Percentiles rank a stretch among this genome's conserved stretches.
phyloP scores from a whole-genome alignment of 2,329 filamentous ascomycete genomes.

The Ophiocordyceps polyrhachis-furcata region DNA sequence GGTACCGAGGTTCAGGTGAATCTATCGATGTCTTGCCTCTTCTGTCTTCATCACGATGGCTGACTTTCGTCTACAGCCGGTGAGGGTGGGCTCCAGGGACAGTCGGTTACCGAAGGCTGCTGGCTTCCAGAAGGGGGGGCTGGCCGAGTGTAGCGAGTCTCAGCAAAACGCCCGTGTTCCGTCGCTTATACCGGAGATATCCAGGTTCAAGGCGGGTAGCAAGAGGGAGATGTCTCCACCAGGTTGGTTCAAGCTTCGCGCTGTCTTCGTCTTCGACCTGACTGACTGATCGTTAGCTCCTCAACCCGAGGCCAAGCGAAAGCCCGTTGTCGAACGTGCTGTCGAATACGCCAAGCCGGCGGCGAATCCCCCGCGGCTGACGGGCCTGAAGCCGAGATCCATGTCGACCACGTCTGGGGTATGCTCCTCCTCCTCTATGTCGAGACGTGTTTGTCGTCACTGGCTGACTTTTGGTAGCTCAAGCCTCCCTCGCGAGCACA shows the following conservation, averaged over 20 bases:
- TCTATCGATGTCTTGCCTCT: neutral
- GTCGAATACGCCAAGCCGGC: slow-evolving; percentile 23
- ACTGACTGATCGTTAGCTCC: slow-evolving; percentile 17
- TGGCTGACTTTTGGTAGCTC: slow-evolving; percentile 8
- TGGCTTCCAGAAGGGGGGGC: slow-evolving; percentile 13
- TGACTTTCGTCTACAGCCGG: slow-evolving; percentile 5
- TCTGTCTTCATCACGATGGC: neutral
- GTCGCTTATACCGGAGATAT: slow-evolving; percentile 20
- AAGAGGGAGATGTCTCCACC: slow-evolving; percentile 33
- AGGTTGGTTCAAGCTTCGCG: slow-evolving; percentile 11
- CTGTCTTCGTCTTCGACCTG: neutral
- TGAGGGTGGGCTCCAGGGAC: slow-evolving; percentile 11
- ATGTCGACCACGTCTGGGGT: slow-evolving; percentile 15
- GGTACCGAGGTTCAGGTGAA: slow-evolving; percentile 13
- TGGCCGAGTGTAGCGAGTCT: slow-evolving; percentile 40
- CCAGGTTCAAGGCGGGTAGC: slow-evolving; percentile 19
- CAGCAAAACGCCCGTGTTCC: slow-evolving; percentile 37
- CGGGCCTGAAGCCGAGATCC: slow-evolving; percentile 26
- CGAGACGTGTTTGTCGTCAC: neutral
- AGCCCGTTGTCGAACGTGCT: slow-evolving; percentile 35
- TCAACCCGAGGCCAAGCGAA: slow-evolving; percentile 40
- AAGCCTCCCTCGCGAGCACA: slow-evolving; percentile 22
- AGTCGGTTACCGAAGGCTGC: slow-evolving; percentile 15
- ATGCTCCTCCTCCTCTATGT: neutral
- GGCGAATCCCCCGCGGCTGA: slow-evolving; percentile 17